Percentiles rank a stretch among this genome's conserved stretches.
phyloP scores from a whole-genome alignment of 2,329 filamentous ascomycete genomes.

The Curvularia verruculosa region DNA sequence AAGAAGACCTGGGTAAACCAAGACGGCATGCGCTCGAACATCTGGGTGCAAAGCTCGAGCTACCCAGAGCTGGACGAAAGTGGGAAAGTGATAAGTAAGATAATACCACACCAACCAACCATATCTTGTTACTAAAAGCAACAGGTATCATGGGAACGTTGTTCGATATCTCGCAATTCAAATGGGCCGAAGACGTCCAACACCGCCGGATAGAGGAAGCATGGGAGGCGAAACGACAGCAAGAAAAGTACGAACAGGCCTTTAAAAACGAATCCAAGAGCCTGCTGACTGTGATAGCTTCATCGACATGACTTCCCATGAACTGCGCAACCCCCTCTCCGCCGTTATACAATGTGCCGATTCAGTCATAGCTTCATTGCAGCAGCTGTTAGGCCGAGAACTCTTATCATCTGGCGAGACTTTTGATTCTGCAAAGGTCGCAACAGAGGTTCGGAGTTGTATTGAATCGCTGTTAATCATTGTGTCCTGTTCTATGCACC shows the following conservation, averaged over 20 bases:
- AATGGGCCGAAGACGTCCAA: conserved; percentile 47
- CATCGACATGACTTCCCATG: conserved; percentile 47
- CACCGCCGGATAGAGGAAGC: conserved; percentile 43
- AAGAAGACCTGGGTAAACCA: conserved; percentile 39
- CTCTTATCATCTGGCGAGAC: conserved; percentile 3
- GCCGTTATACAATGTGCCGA: conserved; percentile 54
- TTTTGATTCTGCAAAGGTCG: conserved; percentile 13
- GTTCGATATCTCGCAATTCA: conserved; percentile 48
- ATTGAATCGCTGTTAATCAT: conserved; percentile 45
- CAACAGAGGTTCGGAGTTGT: conserved; percentile 28
- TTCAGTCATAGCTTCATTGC: conserved; percentile 46
- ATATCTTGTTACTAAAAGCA: neutral
- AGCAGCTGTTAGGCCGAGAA: conserved; percentile 17
- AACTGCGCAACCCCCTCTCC: conserved; percentile 42
- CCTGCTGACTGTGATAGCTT: conserved; percentile 27
- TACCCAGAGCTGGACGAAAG: conserved; percentile 31
- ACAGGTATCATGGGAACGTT: conserved; percentile 43
- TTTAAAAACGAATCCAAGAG: neutral
- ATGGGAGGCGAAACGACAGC: conserved; percentile 46
- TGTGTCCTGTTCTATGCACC: conserved; percentile 48
- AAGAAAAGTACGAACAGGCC: conserved; percentile 35
- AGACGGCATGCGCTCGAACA: conserved; percentile 30
- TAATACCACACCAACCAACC: no score
- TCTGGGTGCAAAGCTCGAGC: conserved; percentile 37
- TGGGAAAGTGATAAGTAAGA: conserved; percentile 32